phyloP scores from a whole-genome alignment of 169 alveolate species.

The Cryptosporidium muris region DNA sequence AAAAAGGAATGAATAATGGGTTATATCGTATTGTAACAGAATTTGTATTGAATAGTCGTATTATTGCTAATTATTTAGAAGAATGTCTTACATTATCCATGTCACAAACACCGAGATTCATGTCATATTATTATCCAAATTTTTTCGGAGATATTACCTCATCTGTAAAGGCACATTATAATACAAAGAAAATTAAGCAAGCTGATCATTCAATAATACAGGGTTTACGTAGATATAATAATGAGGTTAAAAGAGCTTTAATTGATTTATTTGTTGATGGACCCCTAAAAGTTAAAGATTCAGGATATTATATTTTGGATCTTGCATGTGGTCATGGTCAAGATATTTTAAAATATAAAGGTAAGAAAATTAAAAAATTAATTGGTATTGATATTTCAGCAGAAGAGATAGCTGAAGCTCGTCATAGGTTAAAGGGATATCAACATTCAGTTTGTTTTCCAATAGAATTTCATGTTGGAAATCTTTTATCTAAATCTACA shows the following conservation, averaged over 20 bases:
- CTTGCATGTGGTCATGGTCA: slow-evolving; percentile 91
- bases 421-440: slow-evolving; percentile 80
- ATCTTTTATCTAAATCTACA: slow-evolving; percentile 68
- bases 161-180: slow-evolving; percentile 82
- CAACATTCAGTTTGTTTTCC: slow-evolving; percentile 72
- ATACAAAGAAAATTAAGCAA: slow-evolving; percentile 80
- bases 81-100: slow-evolving; percentile 1
- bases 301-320: slow-evolving; percentile 81
- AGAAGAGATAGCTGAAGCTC: slow-evolving; percentile 86
- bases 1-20: slow-evolving; percentile 46
- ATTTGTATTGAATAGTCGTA: slow-evolving; percentile 16
- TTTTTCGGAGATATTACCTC: slow-evolving; percentile 83
- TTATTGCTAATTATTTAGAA: slow-evolving; percentile 54
- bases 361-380: slow-evolving; percentile 80
- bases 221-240: slow-evolving; percentile 81
- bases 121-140: slow-evolving; percentile 79
- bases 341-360: slow-evolving; percentile 85
- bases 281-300: slow-evolving; percentile 36
- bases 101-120: background rate
- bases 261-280: slow-evolving; percentile 74
- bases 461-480: slow-evolving; percentile 83
- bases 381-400: slow-evolving; percentile 88
- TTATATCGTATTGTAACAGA: slow-evolving; percentile 50
- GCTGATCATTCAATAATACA: slow-evolving; percentile 82
- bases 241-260: slow-evolving; percentile 82